Conservation (phyloP, 2,329 filamentous ascomycete species). For the Diaporthe longicolla region DNA sequence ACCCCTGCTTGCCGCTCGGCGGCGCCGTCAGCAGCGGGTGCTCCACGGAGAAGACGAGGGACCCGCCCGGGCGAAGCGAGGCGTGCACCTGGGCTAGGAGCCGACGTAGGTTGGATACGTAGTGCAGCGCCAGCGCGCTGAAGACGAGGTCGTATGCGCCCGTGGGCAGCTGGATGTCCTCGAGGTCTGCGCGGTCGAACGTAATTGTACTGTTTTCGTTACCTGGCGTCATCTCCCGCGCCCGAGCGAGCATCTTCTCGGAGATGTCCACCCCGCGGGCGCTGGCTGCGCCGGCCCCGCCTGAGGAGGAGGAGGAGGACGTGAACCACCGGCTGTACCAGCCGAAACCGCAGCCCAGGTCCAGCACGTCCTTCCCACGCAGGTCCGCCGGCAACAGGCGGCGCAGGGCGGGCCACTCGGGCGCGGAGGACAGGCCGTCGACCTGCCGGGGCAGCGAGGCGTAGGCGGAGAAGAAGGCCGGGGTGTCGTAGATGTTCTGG, state of each 20-base stretch:
- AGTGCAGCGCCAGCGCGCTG: conserved; percentile 17
- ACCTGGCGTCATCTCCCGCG: not conserved
- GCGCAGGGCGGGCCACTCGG: not conserved
- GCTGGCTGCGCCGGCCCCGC: not conserved
- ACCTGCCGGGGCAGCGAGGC: not conserved
- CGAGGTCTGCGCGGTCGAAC: not conserved
- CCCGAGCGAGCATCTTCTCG: not conserved
- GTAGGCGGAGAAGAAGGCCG: not conserved
- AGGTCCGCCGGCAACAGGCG: not conserved
- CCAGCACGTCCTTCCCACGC: not conserved
- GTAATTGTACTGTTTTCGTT: not conserved
- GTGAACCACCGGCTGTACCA: not conserved
- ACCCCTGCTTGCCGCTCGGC: not conserved
- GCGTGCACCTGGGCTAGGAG: not conserved
- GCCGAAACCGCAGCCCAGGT: conserved; percentile 9
- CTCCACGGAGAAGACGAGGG: not conserved
- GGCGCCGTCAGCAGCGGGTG: conserved; percentile 11
- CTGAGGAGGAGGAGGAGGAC: no score
- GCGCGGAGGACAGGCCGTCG: not conserved
- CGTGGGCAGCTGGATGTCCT: not conserved
- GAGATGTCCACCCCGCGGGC: not conserved
- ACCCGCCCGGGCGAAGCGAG: not conserved
- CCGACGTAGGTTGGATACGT: not conserved
- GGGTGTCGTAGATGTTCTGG: conserved; percentile 7
- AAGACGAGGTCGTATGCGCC: not conserved